Evolutionary conservation across 1,284 basidiomycete species (phyloP), one percentile per base, ranked within the genome.

Genomic region (Schizophyllum amplum): DNA sequence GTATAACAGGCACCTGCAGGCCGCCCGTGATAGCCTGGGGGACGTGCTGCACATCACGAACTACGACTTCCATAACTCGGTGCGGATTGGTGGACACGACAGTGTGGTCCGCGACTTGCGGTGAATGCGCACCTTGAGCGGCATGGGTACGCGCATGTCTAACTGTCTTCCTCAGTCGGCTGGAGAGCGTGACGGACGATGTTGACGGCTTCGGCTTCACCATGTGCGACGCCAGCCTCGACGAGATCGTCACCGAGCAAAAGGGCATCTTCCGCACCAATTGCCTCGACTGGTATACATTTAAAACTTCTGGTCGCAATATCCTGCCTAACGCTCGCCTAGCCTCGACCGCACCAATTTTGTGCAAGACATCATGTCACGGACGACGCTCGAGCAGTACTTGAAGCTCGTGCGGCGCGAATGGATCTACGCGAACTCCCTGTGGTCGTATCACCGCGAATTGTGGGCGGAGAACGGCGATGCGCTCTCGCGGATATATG

Each of bases 321-420:
- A 49, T 55, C 59, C 64, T 26, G 60, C 56, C 51, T 62, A 13
- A 55, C 55, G 63, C 26, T 47, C 54, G 15, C 49, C 27, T 52
- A 95, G 94, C 69, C 75, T 98, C 60, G 96, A 98, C 68, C 86
- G 97, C 46, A 99, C 97, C n/a, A 99, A 99, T 69, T 97, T 97
- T 62, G 85, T 98, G 1, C 90, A 98, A 72, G 95, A 98, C 65
- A 91, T 96, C 60, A 75, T 97, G 47, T 94, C 92, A 1, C 81
- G 86, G 4, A 81, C 81, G 26, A 82, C 85, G 0, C 75, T 96
- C 11, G 86, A 92, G 62, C 84, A 89, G 62, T 92, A 87, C 63
- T 76, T 92, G 27, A 67, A 76, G 52, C 80, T 87, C 27, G 81
- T 87, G 54, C 83, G 84, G 50, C 79, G 80, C 7, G 88, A 90